A percentile compares a stretch with the other conserved stretches of the same genome.
phyloP scores from a whole-genome alignment of 257 asterid species.

The Solanum habrochaites region DNA sequence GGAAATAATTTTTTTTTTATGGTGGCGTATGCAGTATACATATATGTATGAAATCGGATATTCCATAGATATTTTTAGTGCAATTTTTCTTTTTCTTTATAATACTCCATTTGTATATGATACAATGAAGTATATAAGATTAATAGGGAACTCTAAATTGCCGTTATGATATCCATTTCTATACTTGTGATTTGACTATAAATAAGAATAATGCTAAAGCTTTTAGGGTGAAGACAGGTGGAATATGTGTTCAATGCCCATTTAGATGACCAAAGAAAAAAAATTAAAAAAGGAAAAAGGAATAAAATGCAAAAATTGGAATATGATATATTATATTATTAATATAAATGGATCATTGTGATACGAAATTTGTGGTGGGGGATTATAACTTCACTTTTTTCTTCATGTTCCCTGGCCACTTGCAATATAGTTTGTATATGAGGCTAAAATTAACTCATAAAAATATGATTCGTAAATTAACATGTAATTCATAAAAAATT shows the following conservation, averaged over 20 bases:
- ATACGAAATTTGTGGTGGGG: slow-evolving; percentile 41
- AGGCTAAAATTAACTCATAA: not conserved
- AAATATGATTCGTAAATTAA: not conserved
- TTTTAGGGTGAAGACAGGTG: slow-evolving; percentile 44
- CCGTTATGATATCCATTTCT: not conserved
- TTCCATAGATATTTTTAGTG: not conserved
- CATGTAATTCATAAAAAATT: too few species aligned
- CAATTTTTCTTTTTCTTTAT: not conserved
- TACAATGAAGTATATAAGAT: not conserved
- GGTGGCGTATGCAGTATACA: not conserved
- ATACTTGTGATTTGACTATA: not conserved
- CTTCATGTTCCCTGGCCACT: slow-evolving; percentile 34
- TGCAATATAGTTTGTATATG: not conserved
- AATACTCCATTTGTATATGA: not conserved
- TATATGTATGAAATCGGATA: not conserved
- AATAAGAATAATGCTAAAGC: slow-evolving; percentile 4
- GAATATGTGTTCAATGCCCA: not conserved
- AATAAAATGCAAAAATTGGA: not conserved
- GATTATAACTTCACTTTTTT: not conserved
- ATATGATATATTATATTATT: not conserved
- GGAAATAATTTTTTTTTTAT: not conserved
- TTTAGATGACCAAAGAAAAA: not conserved
- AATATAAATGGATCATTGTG: not conserved
- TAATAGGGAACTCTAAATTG: not conserved
- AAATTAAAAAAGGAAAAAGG: too few species aligned